Conservation (phyloP, 805 yeast species). For the Barnettozyma populi region DNA sequence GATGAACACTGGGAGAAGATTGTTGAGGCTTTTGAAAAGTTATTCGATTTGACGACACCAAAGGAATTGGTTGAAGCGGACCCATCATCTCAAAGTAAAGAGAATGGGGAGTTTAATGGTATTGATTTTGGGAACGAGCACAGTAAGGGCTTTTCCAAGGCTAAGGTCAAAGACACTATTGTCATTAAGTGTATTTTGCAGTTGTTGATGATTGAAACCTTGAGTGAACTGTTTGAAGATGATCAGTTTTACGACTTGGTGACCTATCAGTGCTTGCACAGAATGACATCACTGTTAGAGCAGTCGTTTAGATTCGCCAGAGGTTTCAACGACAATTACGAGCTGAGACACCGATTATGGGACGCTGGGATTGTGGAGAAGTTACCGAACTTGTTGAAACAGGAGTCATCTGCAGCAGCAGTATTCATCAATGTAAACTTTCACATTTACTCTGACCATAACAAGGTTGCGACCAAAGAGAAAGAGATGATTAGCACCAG, state of each 20-base stretch:
- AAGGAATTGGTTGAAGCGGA: conserved; percentile 64
- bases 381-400: conserved; percentile 85
- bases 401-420: conserved; percentile 86
- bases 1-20: conserved; percentile 71
- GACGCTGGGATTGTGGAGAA: conserved; percentile 89
- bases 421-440: conserved; percentile 79
- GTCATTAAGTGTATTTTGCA: conserved; percentile 92
- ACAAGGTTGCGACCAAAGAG: conserved; percentile 41
- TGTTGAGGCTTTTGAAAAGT: conserved; percentile 54
- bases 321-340: conserved; percentile 83
- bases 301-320: conserved; percentile 78
- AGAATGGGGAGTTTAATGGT: conserved; percentile 9
- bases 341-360: conserved; percentile 82
- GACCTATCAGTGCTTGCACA: conserved; percentile 59
- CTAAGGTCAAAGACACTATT: conserved; percentile 62
- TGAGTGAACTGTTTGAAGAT: conserved; percentile 76
- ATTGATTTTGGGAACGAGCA: conserved; percentile 26
- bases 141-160: conserved; percentile 16
- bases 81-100: conserved; percentile 26
- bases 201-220: conserved; percentile 77
- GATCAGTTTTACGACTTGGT: conserved; percentile 58
- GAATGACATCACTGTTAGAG: conserved; percentile 54
- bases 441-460: conserved; percentile 66
- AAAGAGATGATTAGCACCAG: conserved; percentile 48
- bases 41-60: conserved; percentile 84